Percentiles rank a stretch among this genome's conserved stretches.
phyloP scores from a whole-genome alignment of 371 early-diverging fungal species.

The Mortierella sp. region DNA sequence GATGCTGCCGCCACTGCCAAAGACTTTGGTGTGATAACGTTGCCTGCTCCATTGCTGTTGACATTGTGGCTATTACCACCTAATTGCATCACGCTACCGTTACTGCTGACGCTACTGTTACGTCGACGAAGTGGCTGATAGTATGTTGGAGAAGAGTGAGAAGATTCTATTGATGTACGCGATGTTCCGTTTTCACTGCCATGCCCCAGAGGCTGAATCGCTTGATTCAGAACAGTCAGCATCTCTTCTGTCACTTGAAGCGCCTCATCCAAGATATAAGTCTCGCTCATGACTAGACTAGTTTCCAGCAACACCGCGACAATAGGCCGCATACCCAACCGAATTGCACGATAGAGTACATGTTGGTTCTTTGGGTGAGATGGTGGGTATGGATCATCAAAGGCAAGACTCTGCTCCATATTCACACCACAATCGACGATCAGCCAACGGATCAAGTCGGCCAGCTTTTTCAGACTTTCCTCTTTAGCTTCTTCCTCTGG shows the following conservation, averaged over 20 bases:
- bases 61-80: not conserved
- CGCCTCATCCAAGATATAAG: constrained; percentile 37
- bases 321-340: constrained; percentile 51
- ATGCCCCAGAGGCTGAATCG: constrained; percentile 9
- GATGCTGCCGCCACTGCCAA: constrained; percentile 40
- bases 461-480: constrained; percentile 42
- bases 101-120: constrained; percentile 42
- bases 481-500: constrained; percentile 52
- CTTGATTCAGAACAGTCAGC: constrained; percentile 21
- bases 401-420: constrained; percentile 25
- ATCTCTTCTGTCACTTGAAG: constrained; percentile 46
- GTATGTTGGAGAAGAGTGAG: constrained; percentile 13
- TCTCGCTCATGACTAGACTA: constrained; percentile 43
- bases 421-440: constrained; percentile 41
- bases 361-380: constrained; percentile 51
- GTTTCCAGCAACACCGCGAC: constrained; percentile 49
- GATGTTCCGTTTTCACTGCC: constrained; percentile 20
- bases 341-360: constrained; percentile 38
- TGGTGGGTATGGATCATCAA: constrained; percentile 42
- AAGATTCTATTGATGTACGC: constrained; percentile 22
- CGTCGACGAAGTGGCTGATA: constrained; percentile 20
- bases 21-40: constrained; percentile 38
- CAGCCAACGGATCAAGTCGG: constrained; percentile 51
- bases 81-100: constrained; percentile 8
- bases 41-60: constrained; percentile 4